Conservation (phyloP, 2,329 filamentous ascomycete genomes). For the Alternaria arborescens region DNA sequence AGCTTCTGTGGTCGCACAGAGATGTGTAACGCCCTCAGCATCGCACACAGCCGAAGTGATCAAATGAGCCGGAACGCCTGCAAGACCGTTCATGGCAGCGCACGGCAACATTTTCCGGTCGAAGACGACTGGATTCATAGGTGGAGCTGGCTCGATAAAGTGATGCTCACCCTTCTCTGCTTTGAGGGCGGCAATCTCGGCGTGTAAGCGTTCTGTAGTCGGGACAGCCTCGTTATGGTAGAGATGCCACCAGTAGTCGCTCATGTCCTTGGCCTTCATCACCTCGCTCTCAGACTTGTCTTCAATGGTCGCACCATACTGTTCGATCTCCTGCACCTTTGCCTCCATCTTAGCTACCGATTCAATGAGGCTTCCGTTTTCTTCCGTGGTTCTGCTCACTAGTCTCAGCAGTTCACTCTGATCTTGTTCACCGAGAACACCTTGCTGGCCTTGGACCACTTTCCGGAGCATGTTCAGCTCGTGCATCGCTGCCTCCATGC, state of each 20-base stretch:
- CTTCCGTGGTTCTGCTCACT: background rate
- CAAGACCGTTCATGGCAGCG: background rate
- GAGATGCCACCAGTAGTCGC: background rate
- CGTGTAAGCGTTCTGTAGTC: background rate
- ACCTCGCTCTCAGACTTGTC: slow-evolving; percentile 1
- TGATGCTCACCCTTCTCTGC: background rate
- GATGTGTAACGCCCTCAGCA: background rate
- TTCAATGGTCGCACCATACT: background rate
- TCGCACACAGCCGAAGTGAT: slow-evolving; percentile 4
- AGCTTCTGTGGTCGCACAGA: slow-evolving; percentile 11
- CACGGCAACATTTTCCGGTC: slow-evolving; percentile 4
- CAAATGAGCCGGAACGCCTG: background rate
- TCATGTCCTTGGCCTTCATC: background rate
- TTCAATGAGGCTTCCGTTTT: background rate
- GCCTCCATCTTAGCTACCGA: background rate
- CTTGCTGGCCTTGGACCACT: background rate
- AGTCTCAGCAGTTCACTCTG: background rate
- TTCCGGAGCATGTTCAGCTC: slow-evolving; percentile 4
- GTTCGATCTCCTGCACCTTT: background rate
- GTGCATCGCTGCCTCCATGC: background rate
- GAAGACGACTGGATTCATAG: background rate
- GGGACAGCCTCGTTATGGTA: slow-evolving; percentile 7
- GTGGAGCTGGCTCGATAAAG: background rate
- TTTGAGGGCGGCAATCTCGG: slow-evolving; percentile 7
- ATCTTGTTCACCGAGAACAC: background rate